Percentiles rank a stretch among this genome's conserved stretches.
phyloP scores from a whole-genome alignment of 2,329 filamentous ascomycete genomes.

The Fusarium penzigii region DNA sequence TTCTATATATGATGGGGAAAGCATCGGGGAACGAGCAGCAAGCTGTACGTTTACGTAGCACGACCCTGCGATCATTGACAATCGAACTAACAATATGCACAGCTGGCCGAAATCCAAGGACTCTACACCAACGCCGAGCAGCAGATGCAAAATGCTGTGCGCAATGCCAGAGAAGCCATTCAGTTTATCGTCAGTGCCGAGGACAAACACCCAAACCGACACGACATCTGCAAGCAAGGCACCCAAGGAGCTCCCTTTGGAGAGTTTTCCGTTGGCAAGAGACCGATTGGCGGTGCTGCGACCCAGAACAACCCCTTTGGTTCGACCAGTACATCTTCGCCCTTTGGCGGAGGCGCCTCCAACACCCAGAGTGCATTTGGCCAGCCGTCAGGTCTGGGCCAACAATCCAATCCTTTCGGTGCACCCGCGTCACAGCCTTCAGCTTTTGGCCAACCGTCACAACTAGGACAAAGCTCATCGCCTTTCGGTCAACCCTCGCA shows the following conservation, averaged over 20 bases:
- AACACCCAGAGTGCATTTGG: conserved; percentile 38
- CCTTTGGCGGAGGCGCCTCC: conserved; percentile 33
- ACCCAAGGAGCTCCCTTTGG: conserved; percentile 46
- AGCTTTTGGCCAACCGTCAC: conserved; percentile 45
- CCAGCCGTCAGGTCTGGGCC: conserved; percentile 33
- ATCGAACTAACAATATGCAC: conserved; percentile 16
- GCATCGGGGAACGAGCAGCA: conserved; percentile 60
- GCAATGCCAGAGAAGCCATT: conserved; percentile 70
- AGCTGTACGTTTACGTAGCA: conserved; percentile 43
- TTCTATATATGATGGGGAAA: conserved; percentile 66
- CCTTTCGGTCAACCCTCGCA: conserved; percentile 33
- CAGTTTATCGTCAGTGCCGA: conserved; percentile 66
- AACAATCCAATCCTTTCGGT: conserved; percentile 34
- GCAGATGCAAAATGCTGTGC: conserved; percentile 71
- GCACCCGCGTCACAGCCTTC: conserved; percentile 29
- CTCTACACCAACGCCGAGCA: conserved; percentile 66
- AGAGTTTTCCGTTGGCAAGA: conserved; percentile 45
- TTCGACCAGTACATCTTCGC: conserved; percentile 20
- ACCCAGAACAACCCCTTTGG: conserved; percentile 46
- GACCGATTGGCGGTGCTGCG: conserved; percentile 29
- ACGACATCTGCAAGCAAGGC: conserved; percentile 59
- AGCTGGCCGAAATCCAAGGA: conserved; percentile 62
- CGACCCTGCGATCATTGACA: not conserved
- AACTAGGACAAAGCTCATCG: conserved; percentile 31
- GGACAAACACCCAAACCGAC: conserved; percentile 74